Percentiles rank a stretch among this genome's conserved stretches.
These are phyloP conservation scores for Paecilomyces variotii DNA, from an alignment of 2,329 filamentous ascomycete species.

Conservation along the genomic window DNA sequence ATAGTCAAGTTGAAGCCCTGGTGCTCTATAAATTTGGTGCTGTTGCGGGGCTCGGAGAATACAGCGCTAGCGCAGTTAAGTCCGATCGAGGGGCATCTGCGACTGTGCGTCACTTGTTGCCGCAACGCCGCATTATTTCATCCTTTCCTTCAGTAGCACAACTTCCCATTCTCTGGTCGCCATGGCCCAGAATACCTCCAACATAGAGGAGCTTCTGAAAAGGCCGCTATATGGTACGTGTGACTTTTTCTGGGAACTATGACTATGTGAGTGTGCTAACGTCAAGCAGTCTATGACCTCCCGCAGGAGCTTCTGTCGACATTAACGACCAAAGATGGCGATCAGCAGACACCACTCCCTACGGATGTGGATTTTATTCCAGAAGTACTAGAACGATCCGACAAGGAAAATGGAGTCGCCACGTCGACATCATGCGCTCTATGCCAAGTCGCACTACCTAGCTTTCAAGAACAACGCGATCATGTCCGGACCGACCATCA, in stretches of 20 bases:
- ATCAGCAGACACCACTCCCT: slow-evolving; percentile 17
- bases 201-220: slow-evolving; percentile 35
- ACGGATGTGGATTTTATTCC: slow-evolving; percentile 13
- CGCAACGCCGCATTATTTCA: neutral
- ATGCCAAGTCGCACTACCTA: slow-evolving; percentile 64
- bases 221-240: slow-evolving; percentile 43
- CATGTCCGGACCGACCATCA: slow-evolving; percentile 89
- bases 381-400: slow-evolving; percentile 22
- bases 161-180: neutral
- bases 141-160: neutral
- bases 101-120: neutral
- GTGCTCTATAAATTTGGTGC: neutral
- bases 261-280: slow-evolving; percentile 8
- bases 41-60: neutral
- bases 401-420: slow-evolving; percentile 35
- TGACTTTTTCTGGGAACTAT: neutral
- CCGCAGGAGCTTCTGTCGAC: slow-evolving; percentile 64
- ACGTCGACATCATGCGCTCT: slow-evolving; percentile 69
- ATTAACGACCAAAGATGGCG: slow-evolving; percentile 51
- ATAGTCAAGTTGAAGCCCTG: neutral
- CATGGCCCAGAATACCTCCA: slow-evolving; percentile 7
- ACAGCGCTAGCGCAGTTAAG: neutral
- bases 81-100: neutral
- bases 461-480: slow-evolving; percentile 69
- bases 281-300: slow-evolving; percentile 65